These are phyloP conservation scores for Crassisporium funariophilum DNA, from an alignment of 768 basidiomycete genomes.

Conservation along the genomic window DNA sequence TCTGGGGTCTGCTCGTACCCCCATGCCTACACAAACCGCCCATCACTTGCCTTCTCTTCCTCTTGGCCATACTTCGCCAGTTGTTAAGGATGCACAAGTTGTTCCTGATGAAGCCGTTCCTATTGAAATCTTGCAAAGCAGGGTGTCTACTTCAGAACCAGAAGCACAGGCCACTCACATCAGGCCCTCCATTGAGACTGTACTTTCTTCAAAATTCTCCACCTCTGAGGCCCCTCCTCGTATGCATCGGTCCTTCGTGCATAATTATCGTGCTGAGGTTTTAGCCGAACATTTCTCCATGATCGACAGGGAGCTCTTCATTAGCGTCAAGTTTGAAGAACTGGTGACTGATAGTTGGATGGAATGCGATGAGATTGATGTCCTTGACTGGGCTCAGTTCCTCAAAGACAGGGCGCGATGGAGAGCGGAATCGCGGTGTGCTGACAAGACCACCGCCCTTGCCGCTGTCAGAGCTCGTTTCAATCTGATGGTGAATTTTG, in stretches of 20 bases:
- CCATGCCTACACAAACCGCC: slow-evolving; percentile 33
- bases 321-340: slow-evolving; percentile 85
- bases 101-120: slow-evolving; percentile 65
- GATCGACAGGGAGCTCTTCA: slow-evolving; percentile 88
- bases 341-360: slow-evolving; percentile 77
- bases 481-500: slow-evolving; percentile 82
- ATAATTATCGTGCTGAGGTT: slow-evolving; percentile 58
- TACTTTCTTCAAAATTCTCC: slow-evolving; percentile 39
- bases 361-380: slow-evolving; percentile 60
- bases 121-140: slow-evolving; percentile 63
- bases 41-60: slow-evolving; percentile 29
- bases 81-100: slow-evolving; percentile 56
- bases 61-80: no score
- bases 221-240: slow-evolving; percentile 40
- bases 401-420: slow-evolving; percentile 72
- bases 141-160: slow-evolving; percentile 40
- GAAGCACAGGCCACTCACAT: slow-evolving; percentile 18
- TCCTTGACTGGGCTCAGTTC: slow-evolving; percentile 84
- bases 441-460: slow-evolving; percentile 70
- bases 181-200: slow-evolving; percentile 15
- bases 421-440: slow-evolving; percentile 61
- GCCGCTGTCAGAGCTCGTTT: slow-evolving; percentile 79
- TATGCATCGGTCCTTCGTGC: slow-evolving; percentile 72
- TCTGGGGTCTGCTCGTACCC: slow-evolving; percentile 29
- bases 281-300: slow-evolving; percentile 81